Conservation (phyloP, 148 eudicot genomes). For the Euryodendron excelsum region DNA sequence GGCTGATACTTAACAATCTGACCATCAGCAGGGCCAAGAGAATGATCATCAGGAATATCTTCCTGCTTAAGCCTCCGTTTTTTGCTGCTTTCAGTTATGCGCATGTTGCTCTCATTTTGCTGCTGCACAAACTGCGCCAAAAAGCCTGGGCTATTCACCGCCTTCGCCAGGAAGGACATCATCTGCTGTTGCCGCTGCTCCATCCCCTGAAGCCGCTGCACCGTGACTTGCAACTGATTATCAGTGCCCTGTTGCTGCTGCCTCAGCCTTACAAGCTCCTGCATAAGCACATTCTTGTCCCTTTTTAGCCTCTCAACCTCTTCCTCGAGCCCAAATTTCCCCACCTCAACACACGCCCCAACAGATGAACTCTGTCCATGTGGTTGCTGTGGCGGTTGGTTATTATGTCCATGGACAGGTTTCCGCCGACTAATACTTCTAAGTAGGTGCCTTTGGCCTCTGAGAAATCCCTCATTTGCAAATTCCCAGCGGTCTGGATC, state of each 20-base stretch:
- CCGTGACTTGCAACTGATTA: constrained; percentile 51
- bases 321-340: constrained; percentile 69
- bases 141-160: constrained; percentile 67
- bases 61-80: constrained; percentile 61
- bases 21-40: constrained; percentile 35
- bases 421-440: constrained; percentile 50
- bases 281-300: constrained; percentile 73
- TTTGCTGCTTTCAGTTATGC: constrained; percentile 54
- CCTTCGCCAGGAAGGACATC: constrained; percentile 75
- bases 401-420: constrained; percentile 40
- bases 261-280: constrained; percentile 61
- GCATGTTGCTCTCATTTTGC: constrained; percentile 51
- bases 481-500: constrained; percentile 87
- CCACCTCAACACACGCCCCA: constrained; percentile 66
- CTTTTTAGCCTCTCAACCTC: constrained; percentile 73
- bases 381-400: constrained; percentile 42
- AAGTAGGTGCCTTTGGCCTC: constrained; percentile 72
- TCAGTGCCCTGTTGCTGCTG: constrained; percentile 73
- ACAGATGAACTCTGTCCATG: constrained; percentile 44
- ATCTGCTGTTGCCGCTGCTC: constrained; percentile 71
- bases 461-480: constrained; percentile 71
- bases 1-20: constrained; percentile 68
- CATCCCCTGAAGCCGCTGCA: constrained; percentile 64
- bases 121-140: constrained; percentile 69
- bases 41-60: too few species aligned